Conservation (phyloP, 2,329 filamentous ascomycete genomes). For the Stachybotrys elegans region DNA sequence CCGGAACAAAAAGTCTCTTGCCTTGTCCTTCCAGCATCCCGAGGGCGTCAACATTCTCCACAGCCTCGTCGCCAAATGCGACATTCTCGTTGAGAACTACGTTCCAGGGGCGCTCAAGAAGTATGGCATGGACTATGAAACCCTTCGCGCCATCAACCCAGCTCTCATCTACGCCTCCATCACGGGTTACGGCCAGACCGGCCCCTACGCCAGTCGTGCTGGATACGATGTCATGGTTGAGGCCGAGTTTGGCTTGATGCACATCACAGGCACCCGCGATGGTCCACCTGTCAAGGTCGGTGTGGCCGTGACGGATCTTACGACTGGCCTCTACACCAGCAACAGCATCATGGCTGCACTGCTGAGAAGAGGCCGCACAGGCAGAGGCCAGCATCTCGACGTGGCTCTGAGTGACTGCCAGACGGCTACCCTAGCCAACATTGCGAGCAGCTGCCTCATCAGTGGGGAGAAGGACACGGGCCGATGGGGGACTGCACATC, state of each 20-base stretch:
- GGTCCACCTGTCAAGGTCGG: slow-evolving; percentile 95
- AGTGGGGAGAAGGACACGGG: slow-evolving; percentile 84
- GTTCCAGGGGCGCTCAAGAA: slow-evolving; percentile 85
- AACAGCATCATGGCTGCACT: slow-evolving; percentile 95
- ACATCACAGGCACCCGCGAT: slow-evolving; percentile 86
- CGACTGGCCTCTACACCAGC: slow-evolving; percentile 89
- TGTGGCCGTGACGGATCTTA: slow-evolving; percentile 93
- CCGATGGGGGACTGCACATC: slow-evolving; percentile 94
- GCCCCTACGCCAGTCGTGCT: slow-evolving; percentile 79
- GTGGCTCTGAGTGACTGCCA: slow-evolving; percentile 90
- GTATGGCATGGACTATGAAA: slow-evolving; percentile 85
- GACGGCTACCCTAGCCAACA: slow-evolving; percentile 89
- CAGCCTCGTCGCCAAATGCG: slow-evolving; percentile 75
- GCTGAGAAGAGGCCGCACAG: slow-evolving; percentile 66
- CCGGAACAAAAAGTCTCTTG: slow-evolving; percentile 94
- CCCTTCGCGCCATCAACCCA: slow-evolving; percentile 76
- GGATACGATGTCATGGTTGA: slow-evolving; percentile 99
- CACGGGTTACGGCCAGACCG: slow-evolving; percentile 94
- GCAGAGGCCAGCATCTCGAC: slow-evolving; percentile 87
- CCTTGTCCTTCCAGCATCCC: slow-evolving; percentile 81
- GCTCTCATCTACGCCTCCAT: slow-evolving; percentile 90
- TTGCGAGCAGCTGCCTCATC: slow-evolving; percentile 86
- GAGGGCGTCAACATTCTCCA: slow-evolving; percentile 84
- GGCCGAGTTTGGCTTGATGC: slow-evolving; percentile 96
- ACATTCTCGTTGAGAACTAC: slow-evolving; percentile 96